Base-by-base conservation (phyloP, 108 stramenopile species). In the Conticribra weissflogii region DNA sequence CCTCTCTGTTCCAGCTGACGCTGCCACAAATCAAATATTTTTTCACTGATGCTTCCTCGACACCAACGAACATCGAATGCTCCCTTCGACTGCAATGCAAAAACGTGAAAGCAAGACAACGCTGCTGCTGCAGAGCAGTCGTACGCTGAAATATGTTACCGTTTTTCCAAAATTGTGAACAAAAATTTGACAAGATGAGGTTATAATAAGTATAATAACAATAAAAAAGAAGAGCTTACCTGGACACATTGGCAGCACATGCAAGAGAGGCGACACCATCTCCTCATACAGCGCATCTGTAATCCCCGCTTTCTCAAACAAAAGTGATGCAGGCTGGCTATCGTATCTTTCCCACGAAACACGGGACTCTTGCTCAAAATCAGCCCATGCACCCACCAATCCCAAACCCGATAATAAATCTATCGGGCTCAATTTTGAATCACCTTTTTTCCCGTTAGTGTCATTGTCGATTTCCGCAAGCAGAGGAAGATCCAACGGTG, bases 1-100 rank as follows among this genome's bases (percentile, higher is more conserved):
- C 85, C 81, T 44, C 71, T 53, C 27, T 51, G 27, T 60, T 65
- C 67, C 57, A 93, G 60, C 32, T 83, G 72, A 36, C 64, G 31
- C 3, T 66, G 66, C 92, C 92, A 93, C 17, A 88, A 89, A 59
- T 87, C 81, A 71, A 93, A 93, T 27, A 93, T 88, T 50, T 56
- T 69, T 56, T 93, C 89, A 5, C 81, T 63, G 33, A 93, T 88
- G n/a, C 74, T 80, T 15, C 88, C 92, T 54, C 79, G 62, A 31
- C 86, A 86, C 92, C 92, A 93, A 50, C 89, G 68, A 7, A 89
- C 92, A 77, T 93, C 92, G 81, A 93, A 93, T 3, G 92, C 92
- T n/a, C 92, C 92, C 50, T 64, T 71, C 5, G 92, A 76, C 62
- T 93, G 92, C 41, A 93, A 63, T 2, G 92, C 92, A 87, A 93